Evolutionary conservation across 2,329 filamentous ascomycete species (phyloP), one percentile per base, ranked within the genome.

Genomic region (Colletotrichum australisinense): DNA sequence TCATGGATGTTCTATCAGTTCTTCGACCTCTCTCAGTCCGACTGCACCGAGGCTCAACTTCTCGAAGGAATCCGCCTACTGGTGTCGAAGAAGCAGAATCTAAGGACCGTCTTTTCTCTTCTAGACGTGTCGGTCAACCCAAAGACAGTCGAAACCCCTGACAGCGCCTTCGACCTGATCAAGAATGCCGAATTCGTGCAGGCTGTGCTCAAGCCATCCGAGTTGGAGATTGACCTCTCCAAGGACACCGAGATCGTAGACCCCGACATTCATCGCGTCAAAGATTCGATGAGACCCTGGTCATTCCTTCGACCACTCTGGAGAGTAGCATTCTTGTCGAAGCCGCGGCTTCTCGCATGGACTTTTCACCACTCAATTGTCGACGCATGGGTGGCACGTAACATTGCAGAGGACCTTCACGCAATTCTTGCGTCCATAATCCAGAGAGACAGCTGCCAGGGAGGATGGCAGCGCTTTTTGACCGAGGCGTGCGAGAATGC

Each of bases 351-450:
- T 28, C 28, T 60, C 28, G 57, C 57, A 38, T 60, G 30, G 28
- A 60, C 57, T n/a, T 60, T 35, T 24, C 57, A 38, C 28, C 28
- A 60, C 14, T 60, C 57, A n/a, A 38, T 60, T 38, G 57, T 60
- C 16, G 57, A 60, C 57, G 57, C 57, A 7, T 60, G 57, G 30
- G 57, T 60, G 30, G 57, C 30, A 32, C 57, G 30, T 24, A 60
- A 60, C 30, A 60, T 60, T 60, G 14, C 57, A 60, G 57, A 60
- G 24, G 57, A 60, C 57, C 57, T 60, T 60, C 57, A 60, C 57
- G 28, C 57, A 60, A 60, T 60, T 60, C 57, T 60, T 9, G 30
- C 7, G 30, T 60, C 57, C 5, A 60, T 60, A 9, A 60, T 60
- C 28, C 57, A 60, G 57, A 28, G 57, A 60, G 57, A 60, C 14